Conservation (phyloP, 305 asterid species). For the Fraxinus nigra region DNA sequence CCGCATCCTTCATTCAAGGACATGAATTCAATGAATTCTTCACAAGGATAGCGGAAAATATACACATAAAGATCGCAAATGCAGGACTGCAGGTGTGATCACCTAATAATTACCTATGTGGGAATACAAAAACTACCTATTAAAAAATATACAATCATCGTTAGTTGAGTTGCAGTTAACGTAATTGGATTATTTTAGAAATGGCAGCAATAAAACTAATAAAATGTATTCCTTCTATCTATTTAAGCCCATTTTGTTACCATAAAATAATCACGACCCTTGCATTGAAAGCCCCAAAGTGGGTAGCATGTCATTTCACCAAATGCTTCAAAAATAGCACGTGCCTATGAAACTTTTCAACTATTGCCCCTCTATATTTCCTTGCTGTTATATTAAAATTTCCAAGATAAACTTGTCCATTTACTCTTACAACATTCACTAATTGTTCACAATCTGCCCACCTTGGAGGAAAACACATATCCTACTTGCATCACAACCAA, state of each 20-base stretch:
- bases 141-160: not conserved
- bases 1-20: not conserved
- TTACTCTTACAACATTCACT: not conserved
- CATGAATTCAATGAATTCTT: not conserved
- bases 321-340: constrained; percentile 3
- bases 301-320: not conserved
- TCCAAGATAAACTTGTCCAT: not conserved
- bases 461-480: not conserved
- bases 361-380: not conserved
- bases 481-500: not conserved
- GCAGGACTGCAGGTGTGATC: not conserved
- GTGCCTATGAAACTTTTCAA: not conserved
- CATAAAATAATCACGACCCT: not conserved
- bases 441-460: not conserved
- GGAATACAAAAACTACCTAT: not conserved
- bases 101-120: not conserved
- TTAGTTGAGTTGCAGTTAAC: not conserved
- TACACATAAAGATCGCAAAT: not conserved
- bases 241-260: not conserved
- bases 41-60: not conserved
- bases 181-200: not conserved
- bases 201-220: not conserved
- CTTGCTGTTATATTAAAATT: not conserved
- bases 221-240: not conserved
- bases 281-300: not conserved